Base-by-base conservation (phyloP, 2,329 filamentous ascomycete species). In the Paramyrothecium sp. region DNA sequence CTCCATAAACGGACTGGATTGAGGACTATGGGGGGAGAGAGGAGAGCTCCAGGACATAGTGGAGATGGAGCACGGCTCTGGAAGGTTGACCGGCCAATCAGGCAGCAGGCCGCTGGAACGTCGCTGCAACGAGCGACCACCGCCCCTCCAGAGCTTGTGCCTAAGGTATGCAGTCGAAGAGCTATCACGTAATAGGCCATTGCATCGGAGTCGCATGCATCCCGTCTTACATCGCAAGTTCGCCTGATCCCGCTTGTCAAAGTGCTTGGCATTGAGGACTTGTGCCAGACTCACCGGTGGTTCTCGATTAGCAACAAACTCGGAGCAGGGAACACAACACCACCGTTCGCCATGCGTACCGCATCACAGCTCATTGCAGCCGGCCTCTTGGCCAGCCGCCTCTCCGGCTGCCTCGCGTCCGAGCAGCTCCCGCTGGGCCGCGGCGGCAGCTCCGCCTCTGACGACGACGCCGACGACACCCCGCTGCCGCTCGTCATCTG, bases 401-500 rank as follows among this genome's bases (percentile, higher is more conserved):
- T 74, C n/a, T 65, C 67, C 34, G 72, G 26, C 26, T 30, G 26
- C 72, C 44, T 44, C 38, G 38, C 38, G n/a, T 44, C 38, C 38
- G 13, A 44, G 38, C 38, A 44, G n/a, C 13, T 44, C 62, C 70
- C 34, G 64, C 68, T 41, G 58, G 60, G 26, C 22, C 54, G 61
- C 52, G 60, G 61, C 52, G 60, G 61, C 58, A 41, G 63, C 46
- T 62, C 61, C 50, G 59, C 62, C 48, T 54, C 58, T 56, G 57
- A 56, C 26, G 58, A 73, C 61, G 73, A 75, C 26, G 73, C 79
- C 46, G 73, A 81, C 68, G 83, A 87, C 63, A 87, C 83, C n/a
- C 92, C 91, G 3, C 83, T 97, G 30, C 95, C 95, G 1, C 81
- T 99, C 38, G 83, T 99, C 58, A 90, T 99, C 76, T 99, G 95